A percentile compares a stretch with the other conserved stretches of the same genome.
Conservation (phyloP, 2,329 filamentous ascomycete genomes). For the Biscogniauxia marginata region DNA sequence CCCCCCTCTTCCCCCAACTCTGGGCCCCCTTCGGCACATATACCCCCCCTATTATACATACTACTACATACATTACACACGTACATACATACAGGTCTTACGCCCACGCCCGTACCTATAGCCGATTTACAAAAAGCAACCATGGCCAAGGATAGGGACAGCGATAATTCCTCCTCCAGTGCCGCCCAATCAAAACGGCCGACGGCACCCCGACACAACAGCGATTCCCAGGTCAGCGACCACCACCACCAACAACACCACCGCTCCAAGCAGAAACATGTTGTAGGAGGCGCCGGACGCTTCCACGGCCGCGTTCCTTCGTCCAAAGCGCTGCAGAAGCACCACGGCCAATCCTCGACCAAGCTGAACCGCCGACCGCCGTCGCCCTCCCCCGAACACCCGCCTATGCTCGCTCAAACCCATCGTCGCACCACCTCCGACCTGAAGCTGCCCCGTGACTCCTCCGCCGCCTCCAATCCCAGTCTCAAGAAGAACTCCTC, state of each 20-base stretch:
- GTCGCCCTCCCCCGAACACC: constrained; percentile 43
- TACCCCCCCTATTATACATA: not conserved
- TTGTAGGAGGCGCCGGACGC: constrained; percentile 45
- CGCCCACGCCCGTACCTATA: too few relatives aligned
- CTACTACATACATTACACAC: not conserved
- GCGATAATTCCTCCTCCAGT: constrained; percentile 44
- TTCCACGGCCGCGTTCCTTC: constrained; percentile 53
- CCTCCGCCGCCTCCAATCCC: constrained; percentile 1
- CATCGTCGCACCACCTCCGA: constrained; percentile 54
- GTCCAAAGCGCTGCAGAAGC: constrained; percentile 48
- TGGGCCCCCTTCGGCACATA: too few relatives aligned
- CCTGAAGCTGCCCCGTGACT: constrained; percentile 44
- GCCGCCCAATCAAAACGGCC: constrained; percentile 57
- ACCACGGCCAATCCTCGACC: constrained; percentile 32
- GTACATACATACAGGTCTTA: not conserved
- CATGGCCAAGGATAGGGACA: constrained; percentile 40
- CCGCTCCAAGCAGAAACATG: constrained; percentile 41
- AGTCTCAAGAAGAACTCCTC: constrained; percentile 53
- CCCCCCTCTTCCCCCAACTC: too few relatives aligned
- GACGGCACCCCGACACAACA: constrained; percentile 34
- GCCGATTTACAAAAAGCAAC: constrained; percentile 22
- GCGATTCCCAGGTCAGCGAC: constrained; percentile 37
- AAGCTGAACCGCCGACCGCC: constrained; percentile 45
- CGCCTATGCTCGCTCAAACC: constrained; percentile 30
- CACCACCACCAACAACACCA: constrained; percentile 32